These are phyloP conservation scores for Silene conica DNA, from an alignment of 148 eudicot genomes.

Conservation along the genomic window DNA sequence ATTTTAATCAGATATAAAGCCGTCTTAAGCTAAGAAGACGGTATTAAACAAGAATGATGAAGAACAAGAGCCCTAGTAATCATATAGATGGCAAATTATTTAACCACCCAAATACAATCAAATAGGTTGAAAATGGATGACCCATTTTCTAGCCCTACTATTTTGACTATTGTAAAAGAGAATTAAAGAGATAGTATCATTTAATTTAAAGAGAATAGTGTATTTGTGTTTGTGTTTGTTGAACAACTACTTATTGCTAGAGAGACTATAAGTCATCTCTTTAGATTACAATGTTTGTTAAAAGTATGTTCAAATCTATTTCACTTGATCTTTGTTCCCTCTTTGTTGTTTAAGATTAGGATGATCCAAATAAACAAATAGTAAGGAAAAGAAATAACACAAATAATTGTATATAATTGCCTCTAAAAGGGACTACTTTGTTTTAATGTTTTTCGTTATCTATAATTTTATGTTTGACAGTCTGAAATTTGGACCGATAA, in stretches of 20 bases:
- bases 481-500: too few species aligned
- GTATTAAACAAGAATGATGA: neutral
- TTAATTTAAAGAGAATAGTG: constrained; percentile 2
- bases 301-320: constrained; percentile 36
- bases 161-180: constrained; percentile 29
- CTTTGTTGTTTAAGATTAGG: neutral
- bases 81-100: neutral
- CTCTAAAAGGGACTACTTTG: too few species aligned
- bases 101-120: constrained; percentile 12
- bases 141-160: constrained; percentile 28
- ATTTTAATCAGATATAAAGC: too few species aligned
- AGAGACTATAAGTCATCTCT: constrained; percentile 26
- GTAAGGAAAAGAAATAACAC: too few species aligned
- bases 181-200: neutral
- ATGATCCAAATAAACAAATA: neutral
- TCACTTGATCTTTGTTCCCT: constrained; percentile 32
- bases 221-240: constrained; percentile 15
- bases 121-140: neutral
- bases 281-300: constrained; percentile 29
- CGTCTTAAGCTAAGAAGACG: too few species aligned
- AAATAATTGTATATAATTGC: too few species aligned
- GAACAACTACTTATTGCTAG: constrained; percentile 28
- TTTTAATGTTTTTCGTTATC: too few species aligned
- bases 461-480: too few species aligned
- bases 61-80: neutral